Evolutionary conservation across 306 rosid genomes (phyloP), one percentile per base, ranked within the genome.

Genomic region (Rosa persica): DNA sequence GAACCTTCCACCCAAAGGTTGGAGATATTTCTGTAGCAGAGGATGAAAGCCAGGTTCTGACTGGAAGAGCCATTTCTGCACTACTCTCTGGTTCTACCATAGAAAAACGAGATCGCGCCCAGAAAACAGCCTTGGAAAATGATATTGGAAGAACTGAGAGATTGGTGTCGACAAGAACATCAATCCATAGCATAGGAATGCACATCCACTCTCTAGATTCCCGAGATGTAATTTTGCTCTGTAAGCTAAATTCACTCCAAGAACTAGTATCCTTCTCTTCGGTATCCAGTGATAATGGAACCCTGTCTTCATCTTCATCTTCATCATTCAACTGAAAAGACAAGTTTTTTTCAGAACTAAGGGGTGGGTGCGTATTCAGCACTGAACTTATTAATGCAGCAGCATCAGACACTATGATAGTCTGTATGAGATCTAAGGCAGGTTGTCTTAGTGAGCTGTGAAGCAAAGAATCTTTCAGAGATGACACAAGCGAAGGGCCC

Each of bases 131-230:
- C 86, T 95, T 93, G 20, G 89, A 90, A 86, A 95, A 89, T 77
- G 98, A 95, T 78, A 86, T 73, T 27, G 97, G 98, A 81, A 95
- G 87, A 75, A 85, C 71, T 75, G 89, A 83, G 67, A 94, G 93
- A 84, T 84, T 81, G 67, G 82, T 86, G 44, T 92, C 97, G 80
- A 85, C 83, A 54, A 95, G 86, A 82, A 91, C 93, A 51, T 95
- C 97, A 83, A 83, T 79, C 98, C 98, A 95, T 74, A 95, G 80
- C 95, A 95, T 89, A 20, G 98, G 98, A 87, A 92, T 87, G 93
- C 98, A 95, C 89, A 89, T 89, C 98, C 98, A 95, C 48, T 85
- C 93, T 55, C 72, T 82, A 84, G 76, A 91, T 72, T 88, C 98
- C 80, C 74, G 83, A 77, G 87, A 91, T 84, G 85, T 82, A 81